A percentile compares a stretch with the other conserved stretches of the same genome.
phyloP scores from a whole-genome alignment of 805 yeast species.

The Saccharomyces paradoxus region DNA sequence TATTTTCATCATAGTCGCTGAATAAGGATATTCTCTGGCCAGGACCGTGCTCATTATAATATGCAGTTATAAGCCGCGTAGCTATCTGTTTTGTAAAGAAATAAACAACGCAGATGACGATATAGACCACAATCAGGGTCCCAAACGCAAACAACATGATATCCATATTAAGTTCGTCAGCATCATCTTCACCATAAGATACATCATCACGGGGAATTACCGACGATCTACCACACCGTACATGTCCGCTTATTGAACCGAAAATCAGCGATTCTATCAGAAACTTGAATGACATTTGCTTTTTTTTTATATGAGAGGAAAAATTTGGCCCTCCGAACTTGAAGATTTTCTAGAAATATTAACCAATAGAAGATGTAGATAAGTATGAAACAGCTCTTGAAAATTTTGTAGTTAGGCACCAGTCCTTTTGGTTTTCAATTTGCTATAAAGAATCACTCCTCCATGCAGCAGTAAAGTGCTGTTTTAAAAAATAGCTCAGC shows the following conservation, averaged over 20 bases:
- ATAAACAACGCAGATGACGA: constrained; percentile 12
- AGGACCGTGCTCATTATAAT: constrained; percentile 3
- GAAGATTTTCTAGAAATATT: neutral
- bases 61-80: constrained; percentile 6
- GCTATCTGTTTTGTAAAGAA: constrained; percentile 10
- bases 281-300: neutral
- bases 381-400: neutral
- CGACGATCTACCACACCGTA: neutral
- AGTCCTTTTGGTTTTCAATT: neutral
- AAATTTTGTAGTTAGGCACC: neutral
- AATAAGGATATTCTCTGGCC: constrained; percentile 10
- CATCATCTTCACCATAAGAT: constrained; percentile 6
- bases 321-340: neutral
- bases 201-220: neutral
- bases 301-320: neutral
- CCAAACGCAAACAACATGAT: constrained; percentile 18
- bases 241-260: neutral
- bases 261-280: neutral
- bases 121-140: constrained; percentile 16
- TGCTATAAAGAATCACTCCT: neutral
- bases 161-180: constrained; percentile 20
- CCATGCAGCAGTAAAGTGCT: neutral
- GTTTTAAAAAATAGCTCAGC: neutral
- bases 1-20: constrained; percentile 9
- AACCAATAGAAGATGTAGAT: neutral